Evolutionary conservation across 306 rosid species (phyloP), one percentile per base, ranked within the genome.

Genomic region (Sindora glabra): DNA sequence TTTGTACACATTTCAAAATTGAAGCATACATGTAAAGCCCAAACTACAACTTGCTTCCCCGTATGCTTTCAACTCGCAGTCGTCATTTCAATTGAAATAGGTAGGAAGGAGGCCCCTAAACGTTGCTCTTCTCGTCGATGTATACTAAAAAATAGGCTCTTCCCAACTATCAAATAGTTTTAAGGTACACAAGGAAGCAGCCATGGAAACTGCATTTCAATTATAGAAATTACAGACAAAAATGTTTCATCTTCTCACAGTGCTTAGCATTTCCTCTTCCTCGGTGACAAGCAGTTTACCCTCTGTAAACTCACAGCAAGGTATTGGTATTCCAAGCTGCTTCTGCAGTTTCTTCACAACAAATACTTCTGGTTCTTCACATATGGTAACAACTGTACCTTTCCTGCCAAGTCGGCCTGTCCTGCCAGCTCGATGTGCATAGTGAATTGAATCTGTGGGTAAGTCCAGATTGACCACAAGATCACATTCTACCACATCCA

Each of bases 401-500:
- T 74, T 79, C 83, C 98, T 77, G 22, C 98, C 98, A 38, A 92
- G 95, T 56, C 96, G 77, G 3, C 98, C 96, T 0, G 98, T 81
- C 57, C 98, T 79, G 26, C 98, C 96, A 21, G 98, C 98, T 49
- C 96, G 80, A 65, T 92, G 98, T 1, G 96, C 96, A 53, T 92
- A 92, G 69, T 88, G 98, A 80, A 66, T 72, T 1, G 96, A 74
- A 68, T 88, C 98, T 0, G 96, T 92, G 16, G 98, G 98, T 16
- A 92, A 71, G 53, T 81, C 98, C 38, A 92, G 75, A 67, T 92
- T 92, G 39, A 92, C 95, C 54, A 92, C 98, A 42, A 92, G 98
- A 78, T 92, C 98, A 56, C 98, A 92, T 58, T 92, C 96, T 27
- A 95, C 90, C 52, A 92, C 83, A 71, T 92, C 96, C 79, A 88